These are phyloP conservation scores for Leccinum pseudoinsigne DNA, from an alignment of 1,284 basidiomycete genomes.

Conservation along the genomic window DNA sequence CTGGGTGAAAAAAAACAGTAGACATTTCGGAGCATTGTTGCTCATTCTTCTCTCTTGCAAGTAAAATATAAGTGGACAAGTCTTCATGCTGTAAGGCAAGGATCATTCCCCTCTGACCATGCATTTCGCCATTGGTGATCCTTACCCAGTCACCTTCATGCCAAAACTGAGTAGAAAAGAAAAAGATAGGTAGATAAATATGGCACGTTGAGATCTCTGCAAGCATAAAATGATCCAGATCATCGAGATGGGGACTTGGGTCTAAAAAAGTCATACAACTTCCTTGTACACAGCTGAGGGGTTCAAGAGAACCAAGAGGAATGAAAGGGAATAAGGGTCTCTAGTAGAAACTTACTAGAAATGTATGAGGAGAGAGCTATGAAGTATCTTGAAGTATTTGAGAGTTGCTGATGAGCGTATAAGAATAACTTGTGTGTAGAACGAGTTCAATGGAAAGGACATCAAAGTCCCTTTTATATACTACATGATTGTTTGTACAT, in stretches of 20 bases:
- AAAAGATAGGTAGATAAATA: not conserved
- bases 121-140: not conserved
- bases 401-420: too few relatives aligned
- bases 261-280: too few relatives aligned
- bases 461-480: too few relatives aligned
- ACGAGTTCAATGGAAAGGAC: too few relatives aligned
- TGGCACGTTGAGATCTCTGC: not conserved
- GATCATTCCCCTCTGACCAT: not conserved
- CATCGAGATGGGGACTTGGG: not conserved
- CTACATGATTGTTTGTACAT: too few relatives aligned
- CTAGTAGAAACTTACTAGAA: too few relatives aligned
- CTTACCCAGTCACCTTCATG: not conserved
- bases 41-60: not conserved
- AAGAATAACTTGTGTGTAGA: too few relatives aligned
- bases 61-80: not conserved
- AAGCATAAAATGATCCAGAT: not conserved
- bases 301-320: too few relatives aligned
- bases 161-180: not conserved
- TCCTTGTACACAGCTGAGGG: too few relatives aligned
- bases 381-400: too few relatives aligned
- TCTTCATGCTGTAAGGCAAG: not conserved
- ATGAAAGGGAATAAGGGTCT: too few relatives aligned
- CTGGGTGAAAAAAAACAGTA: not conserved
- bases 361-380: too few relatives aligned
- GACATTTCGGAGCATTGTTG: not conserved